These are phyloP conservation scores for Colletotrichum cereale DNA, from an alignment of 2,329 filamentous ascomycete genomes.

Conservation along the genomic window DNA sequence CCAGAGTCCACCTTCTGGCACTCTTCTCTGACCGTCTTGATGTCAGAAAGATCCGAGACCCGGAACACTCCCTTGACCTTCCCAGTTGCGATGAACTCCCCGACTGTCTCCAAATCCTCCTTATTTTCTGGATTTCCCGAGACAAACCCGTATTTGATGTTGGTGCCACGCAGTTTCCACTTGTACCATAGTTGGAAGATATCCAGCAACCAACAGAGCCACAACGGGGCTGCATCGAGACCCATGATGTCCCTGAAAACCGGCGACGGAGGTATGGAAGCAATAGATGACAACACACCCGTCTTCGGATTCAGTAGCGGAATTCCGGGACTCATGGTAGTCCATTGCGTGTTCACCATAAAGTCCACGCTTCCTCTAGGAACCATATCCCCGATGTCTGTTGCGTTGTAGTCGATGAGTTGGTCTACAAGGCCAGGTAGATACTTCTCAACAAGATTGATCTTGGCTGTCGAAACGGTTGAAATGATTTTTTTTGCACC, in stretches of 20 bases:
- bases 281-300: conserved; percentile 58
- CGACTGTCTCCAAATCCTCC: conserved; percentile 57
- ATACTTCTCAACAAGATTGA: conserved; percentile 57
- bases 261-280: conserved; percentile 51
- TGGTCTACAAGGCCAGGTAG: conserved; percentile 61
- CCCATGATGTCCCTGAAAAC: conserved; percentile 50
- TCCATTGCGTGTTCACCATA: conserved; percentile 61
- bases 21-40: conserved; percentile 56
- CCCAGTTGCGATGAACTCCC: conserved; percentile 55
- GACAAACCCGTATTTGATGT: conserved; percentile 58
- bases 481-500: conserved; percentile 61
- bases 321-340: conserved; percentile 54
- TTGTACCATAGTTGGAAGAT: conserved; percentile 55
- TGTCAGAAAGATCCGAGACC: conserved; percentile 56
- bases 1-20: conserved; percentile 55
- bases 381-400: conserved; percentile 53
- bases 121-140: conserved; percentile 57
- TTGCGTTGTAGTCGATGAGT: conserved; percentile 63
- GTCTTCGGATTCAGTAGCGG: conserved; percentile 51
- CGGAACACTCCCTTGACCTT: conserved; percentile 59
- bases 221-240: conserved; percentile 48
- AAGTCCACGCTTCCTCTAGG: conserved; percentile 61
- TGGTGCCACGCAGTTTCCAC: conserved; percentile 58
- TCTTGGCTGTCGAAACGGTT: conserved; percentile 65
- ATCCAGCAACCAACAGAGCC: conserved; percentile 53